Base-by-base conservation (phyloP, 2,329 filamentous ascomycete genomes). In the Boeremia exigua region DNA sequence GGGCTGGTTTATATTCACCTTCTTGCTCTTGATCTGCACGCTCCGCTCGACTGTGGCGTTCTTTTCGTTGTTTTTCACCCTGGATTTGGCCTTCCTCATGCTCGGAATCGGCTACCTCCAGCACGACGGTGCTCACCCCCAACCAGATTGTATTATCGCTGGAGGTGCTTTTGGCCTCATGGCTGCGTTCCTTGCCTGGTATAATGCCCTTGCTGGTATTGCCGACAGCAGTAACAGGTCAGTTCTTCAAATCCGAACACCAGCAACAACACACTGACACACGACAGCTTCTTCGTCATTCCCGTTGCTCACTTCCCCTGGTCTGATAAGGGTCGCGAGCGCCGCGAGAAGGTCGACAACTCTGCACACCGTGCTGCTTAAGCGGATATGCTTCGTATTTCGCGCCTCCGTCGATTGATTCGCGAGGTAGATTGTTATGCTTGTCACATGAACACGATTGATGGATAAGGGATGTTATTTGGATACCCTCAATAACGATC, bases 301-400 rank as follows among this genome's bases (percentile, higher is more conserved):
- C 94, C 93, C 47, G 92, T 97, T 61, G 88, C 90, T 68, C 92
- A 96, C 82, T 96, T 97, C 83, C 94, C 93, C 49, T 97, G 94
- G 94, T 94, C 90, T 40, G 74, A 76, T 53, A 77, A 76, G 69
- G 74, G 72, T 58, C 73, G 73, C 43, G 74, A 77, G 62, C 59
- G 64, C 8, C 74, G 74, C 56, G 44, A 57, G 38, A 76, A 75
- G 67, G 65, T 70, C 42, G 73, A 80, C 72, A 81, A 81, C 75
- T 69, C 65, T 45, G 68, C 63, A 29, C 46, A 57, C 50, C 56
- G 51, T 33, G 43, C 44, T 27, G 54, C 38, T 2, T 56, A 47
- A 49, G 42, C 36, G 42, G 25, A 25, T 7, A 19, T 43, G 17
- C 6, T 23, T 42, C 25, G 28, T 6, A 27, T 4, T 14, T 42